Evolutionary conservation across 2,329 filamentous ascomycete genomes (phyloP), one percentile per base, ranked within the genome.

Genomic region (Helotiales sp.): DNA sequence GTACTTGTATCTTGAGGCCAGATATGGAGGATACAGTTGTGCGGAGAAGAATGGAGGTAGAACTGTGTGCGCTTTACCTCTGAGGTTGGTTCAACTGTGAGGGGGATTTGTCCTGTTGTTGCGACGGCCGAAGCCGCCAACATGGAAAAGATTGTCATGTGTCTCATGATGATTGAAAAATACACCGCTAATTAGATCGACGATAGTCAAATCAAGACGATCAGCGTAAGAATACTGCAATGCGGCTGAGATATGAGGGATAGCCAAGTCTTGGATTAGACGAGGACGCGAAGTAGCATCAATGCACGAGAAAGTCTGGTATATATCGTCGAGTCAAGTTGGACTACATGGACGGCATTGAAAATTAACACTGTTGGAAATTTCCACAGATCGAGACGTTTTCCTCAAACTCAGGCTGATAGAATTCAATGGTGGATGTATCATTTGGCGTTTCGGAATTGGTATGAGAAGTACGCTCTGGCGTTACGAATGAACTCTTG

Each of bases 61-160:
- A 34, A 24, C 34, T 55, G 17, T 20, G 52, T 20, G 6, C n/a
- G 52, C 20, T 30, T 55, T 55, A 55, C 52, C 22, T 22, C 30
- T 13, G 30, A n/a, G 17, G 52, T 55, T 22, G 52, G 52, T 7
- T 32, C 17, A n/a, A 30, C 28, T 55, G 52, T 55, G 52, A 55
- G 28, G 30, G 52, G 52, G n/a, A 55, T 55, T 17, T 55, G 52
- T 17, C 52, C 52, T 37, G 52, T 22, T 55, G 52, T 55, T 55
- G 52, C 28, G 17, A 55, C 17, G n/a, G 30, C 52, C 15, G 34
- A 8, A 34, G 28, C 28, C 17, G 52, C 30, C 28, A 55, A 55
- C n/a, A 55, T 8, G 17, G 52, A 34, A n/a, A 55, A 22, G 10
- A 30, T n/a, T 22, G 52, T n/a, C 13, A 55, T 22, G 8, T n/a